A percentile compares a stretch with the other conserved stretches of the same genome.
These are phyloP conservation scores for Raddia guianensis DNA, from an alignment of 176 grass and related monocot genomes.

Conservation along the genomic window DNA sequence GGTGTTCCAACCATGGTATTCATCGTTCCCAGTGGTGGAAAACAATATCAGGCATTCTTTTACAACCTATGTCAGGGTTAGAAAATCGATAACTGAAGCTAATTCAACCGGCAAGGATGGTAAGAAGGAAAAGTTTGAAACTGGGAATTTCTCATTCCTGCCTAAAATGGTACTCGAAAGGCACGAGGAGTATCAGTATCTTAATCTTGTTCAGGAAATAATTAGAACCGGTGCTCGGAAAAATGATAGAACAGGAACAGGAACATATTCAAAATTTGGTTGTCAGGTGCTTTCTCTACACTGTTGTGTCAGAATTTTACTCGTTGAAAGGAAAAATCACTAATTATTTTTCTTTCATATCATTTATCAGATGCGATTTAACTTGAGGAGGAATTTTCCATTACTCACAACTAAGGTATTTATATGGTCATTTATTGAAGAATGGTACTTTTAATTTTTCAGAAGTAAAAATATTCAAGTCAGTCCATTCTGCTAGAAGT, in stretches of 20 bases:
- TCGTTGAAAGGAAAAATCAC: conserved; percentile 29
- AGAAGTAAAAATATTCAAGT: neutral
- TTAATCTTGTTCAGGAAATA: conserved; percentile 82
- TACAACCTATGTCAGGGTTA: conserved; percentile 62
- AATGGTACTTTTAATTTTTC: neutral
- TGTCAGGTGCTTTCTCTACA: conserved; percentile 66
- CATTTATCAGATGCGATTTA: conserved; percentile 83
- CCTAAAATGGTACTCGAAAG: conserved; percentile 73
- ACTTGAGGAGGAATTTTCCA: conserved; percentile 82
- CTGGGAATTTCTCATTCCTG: conserved; percentile 66
- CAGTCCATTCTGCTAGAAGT: neutral
- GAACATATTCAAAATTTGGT: conserved; percentile 90
- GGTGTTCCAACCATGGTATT: conserved; percentile 81
- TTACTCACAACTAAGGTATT: conserved; percentile 86
- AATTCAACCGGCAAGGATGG: conserved; percentile 35
- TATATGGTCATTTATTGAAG: conserved; percentile 6
- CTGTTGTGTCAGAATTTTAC: conserved; percentile 12
- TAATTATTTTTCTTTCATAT: conserved; percentile 35
- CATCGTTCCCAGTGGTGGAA: conserved; percentile 73
- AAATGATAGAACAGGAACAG: conserved; percentile 89
- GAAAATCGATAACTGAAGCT: conserved; percentile 45
- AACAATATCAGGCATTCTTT: conserved; percentile 80
- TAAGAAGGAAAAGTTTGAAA: conserved; percentile 68
- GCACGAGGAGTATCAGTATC: conserved; percentile 81
- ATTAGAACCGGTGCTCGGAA: conserved; percentile 61